Evolutionary conservation across 257 asterid genomes (phyloP).

Genomic region (Orobanche coerulescens): DNA sequence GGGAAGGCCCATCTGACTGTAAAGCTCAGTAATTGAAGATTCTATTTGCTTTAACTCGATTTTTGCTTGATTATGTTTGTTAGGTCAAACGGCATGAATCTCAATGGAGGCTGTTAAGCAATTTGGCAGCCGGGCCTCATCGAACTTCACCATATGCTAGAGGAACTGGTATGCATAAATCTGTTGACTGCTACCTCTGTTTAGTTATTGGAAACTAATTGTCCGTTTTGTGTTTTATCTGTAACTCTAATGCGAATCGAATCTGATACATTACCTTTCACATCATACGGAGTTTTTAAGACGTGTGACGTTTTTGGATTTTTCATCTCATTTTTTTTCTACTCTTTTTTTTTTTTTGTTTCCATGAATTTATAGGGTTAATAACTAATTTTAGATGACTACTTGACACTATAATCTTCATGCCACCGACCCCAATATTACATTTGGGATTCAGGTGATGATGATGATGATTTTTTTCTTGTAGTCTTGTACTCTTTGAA

Average conservation of each 20-base stretch:
- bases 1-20: neutral
- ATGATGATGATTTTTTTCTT: no score
- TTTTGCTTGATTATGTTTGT: neutral
- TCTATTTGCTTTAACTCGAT: neutral
- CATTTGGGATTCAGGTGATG: no score
- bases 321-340: no score
- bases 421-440: no score
- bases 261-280: neutral
- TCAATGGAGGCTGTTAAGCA: conserved; percentile 55
- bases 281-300: neutral
- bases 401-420: no score
- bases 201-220: conserved; percentile 1
- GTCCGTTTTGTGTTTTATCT: neutral
- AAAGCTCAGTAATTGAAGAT: neutral
- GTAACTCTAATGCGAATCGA: neutral
- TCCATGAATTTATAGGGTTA: no score
- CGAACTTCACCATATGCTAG: conserved; percentile 32
- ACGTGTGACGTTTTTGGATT: neutral
- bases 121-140: conserved; percentile 35
- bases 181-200: neutral
- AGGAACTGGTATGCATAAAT: conserved; percentile 34
- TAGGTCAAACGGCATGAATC: conserved; percentile 60
- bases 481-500: no score
- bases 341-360: no score
- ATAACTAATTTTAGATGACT: no score